These are phyloP conservation scores for Fonsecaea nubica DNA, from an alignment of 2,329 filamentous ascomycete species.

Conservation along the genomic window DNA sequence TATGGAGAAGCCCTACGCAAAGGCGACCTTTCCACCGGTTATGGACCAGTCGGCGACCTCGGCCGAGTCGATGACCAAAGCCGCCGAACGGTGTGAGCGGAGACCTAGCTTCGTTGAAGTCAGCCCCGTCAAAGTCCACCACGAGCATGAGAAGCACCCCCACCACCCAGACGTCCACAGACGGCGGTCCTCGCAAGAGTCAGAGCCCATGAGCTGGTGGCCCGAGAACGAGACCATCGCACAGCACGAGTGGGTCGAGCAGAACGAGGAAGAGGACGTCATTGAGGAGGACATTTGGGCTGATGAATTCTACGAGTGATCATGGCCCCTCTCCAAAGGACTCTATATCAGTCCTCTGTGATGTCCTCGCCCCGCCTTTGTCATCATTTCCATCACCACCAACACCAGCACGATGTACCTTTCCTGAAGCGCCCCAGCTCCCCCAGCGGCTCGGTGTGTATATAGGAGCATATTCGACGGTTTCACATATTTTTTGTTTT, in stretches of 20 bases:
- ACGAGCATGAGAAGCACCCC: constrained; percentile 21
- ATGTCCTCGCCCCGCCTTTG: too few species aligned
- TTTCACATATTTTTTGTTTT: neutral
- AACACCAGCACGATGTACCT: too few species aligned
- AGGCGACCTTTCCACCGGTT: constrained; percentile 7
- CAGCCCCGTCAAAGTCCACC: constrained; percentile 20
- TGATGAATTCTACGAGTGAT: constrained; percentile 33
- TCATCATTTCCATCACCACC: too few species aligned
- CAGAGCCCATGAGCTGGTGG: constrained; percentile 33
- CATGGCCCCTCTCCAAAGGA: neutral
- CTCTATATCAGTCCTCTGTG: too few species aligned
- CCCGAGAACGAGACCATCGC: constrained; percentile 28
- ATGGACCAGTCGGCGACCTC: neutral
- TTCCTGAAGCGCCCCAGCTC: neutral
- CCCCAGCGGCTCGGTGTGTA: neutral
- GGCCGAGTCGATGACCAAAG: neutral
- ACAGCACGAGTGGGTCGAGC: constrained; percentile 31
- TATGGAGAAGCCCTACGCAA: constrained; percentile 3
- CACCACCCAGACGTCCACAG: constrained; percentile 5
- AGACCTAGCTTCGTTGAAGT: constrained; percentile 34
- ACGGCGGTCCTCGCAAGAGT: constrained; percentile 21
- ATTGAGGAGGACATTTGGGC: constrained; percentile 31
- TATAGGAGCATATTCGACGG: constrained; percentile 5
- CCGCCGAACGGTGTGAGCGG: constrained; percentile 19
- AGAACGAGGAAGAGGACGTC: constrained; percentile 32